Conservation (phyloP, 108 stramenopile genomes). For the Nitzschia inconspicua region DNA sequence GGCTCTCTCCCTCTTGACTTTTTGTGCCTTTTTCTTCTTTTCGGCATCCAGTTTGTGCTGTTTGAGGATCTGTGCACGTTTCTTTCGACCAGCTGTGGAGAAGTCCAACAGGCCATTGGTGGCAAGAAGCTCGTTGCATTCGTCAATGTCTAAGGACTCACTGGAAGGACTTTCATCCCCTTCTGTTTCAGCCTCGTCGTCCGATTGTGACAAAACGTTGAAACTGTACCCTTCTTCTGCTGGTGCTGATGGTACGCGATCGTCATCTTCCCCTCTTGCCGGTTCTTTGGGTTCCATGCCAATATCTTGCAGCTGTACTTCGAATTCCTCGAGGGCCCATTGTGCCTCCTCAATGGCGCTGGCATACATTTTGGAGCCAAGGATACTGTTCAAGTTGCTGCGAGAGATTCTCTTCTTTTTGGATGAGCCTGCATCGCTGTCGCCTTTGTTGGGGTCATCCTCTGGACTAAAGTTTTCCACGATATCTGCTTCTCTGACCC, state of each 20-base stretch:
- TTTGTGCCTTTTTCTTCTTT: constrained; percentile 58
- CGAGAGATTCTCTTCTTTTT: constrained; percentile 68
- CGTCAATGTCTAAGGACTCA: constrained; percentile 62
- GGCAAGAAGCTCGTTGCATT: constrained; percentile 70
- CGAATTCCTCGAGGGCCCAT: constrained; percentile 75
- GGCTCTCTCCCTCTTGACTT: constrained; percentile 37
- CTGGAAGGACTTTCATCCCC: constrained; percentile 22
- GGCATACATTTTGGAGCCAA: constrained; percentile 58
- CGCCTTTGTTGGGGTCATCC: constrained; percentile 62
- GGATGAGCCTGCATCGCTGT: constrained; percentile 1
- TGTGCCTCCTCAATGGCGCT: constrained; percentile 74
- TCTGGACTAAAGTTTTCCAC: constrained; percentile 80
- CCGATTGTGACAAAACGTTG: constrained; percentile 64
- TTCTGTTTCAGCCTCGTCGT: constrained; percentile 74
- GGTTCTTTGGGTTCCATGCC: constrained; percentile 50
- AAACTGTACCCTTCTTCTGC: constrained; percentile 56
- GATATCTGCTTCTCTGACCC: constrained; percentile 83
- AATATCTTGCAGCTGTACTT: constrained; percentile 51
- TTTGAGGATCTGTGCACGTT: constrained; percentile 57
- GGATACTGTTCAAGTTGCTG: constrained; percentile 28
- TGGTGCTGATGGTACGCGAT: constrained; percentile 49
- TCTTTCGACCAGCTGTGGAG: constrained; percentile 60
- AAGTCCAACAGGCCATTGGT: constrained; percentile 74
- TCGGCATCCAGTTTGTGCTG: constrained; percentile 55
- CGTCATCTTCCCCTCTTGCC: constrained; percentile 55